These are phyloP conservation scores for Pseudonitzschia multistriata DNA, from an alignment of 108 stramenopile species.

Conservation along the genomic window DNA sequence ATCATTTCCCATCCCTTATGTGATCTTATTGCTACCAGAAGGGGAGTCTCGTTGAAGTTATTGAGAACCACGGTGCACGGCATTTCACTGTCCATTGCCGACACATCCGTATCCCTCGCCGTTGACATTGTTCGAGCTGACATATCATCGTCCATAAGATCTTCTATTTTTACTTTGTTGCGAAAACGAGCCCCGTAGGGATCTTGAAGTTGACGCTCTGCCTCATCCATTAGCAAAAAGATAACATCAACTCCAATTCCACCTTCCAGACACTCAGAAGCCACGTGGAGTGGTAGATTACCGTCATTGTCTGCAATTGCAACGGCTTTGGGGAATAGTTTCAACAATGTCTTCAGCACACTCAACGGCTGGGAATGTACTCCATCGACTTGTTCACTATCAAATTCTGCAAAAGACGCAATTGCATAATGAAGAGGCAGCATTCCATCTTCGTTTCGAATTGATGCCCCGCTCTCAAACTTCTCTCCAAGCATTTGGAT, in stretches of 20 bases:
- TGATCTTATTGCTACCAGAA: slow-evolving; percentile 57
- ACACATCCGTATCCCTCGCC: slow-evolving; percentile 16
- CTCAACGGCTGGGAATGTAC: slow-evolving; percentile 17
- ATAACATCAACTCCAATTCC: slow-evolving; percentile 64
- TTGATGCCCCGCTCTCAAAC: slow-evolving; percentile 80
- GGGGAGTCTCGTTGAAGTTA: slow-evolving; percentile 61
- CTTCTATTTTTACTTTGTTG: slow-evolving; percentile 48
- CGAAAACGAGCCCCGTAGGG: slow-evolving; percentile 37
- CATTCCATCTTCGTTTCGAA: slow-evolving; percentile 85
- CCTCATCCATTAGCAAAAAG: slow-evolving; percentile 63
- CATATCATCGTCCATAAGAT: slow-evolving; percentile 27
- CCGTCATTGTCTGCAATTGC: slow-evolving; percentile 78
- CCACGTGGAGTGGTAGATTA: slow-evolving; percentile 79
- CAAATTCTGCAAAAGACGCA: slow-evolving; percentile 26
- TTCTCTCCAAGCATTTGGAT: slow-evolving; percentile 64
- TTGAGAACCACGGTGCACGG: slow-evolving; percentile 61
- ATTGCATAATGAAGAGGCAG: slow-evolving; percentile 78
- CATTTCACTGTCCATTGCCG: slow-evolving; percentile 25
- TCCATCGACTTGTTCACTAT: slow-evolving; percentile 1
- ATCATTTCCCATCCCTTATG: slow-evolving; percentile 69
- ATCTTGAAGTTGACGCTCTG: slow-evolving; percentile 47
- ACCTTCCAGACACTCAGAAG: slow-evolving; percentile 59
- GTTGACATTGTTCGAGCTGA: slow-evolving; percentile 27
- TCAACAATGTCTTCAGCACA: slow-evolving; percentile 42
- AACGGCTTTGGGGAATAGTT: slow-evolving; percentile 68